Conservation (phyloP, 1,139 yeast species). For the Nakaseomyces kungkrabaensis region DNA sequence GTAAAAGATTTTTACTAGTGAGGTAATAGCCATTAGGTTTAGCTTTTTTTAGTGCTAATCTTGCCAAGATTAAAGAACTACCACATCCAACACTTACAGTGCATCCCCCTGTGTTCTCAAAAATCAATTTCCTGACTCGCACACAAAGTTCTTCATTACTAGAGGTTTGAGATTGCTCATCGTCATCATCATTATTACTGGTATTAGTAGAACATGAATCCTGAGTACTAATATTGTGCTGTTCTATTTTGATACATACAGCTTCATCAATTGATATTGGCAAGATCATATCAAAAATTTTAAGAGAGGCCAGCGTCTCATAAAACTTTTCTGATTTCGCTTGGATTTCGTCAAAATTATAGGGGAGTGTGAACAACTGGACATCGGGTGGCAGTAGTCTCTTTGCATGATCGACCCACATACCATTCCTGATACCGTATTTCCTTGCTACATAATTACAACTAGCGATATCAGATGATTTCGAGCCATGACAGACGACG, state of each 20-base stretch:
- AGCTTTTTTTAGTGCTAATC: slow-evolving; percentile 62
- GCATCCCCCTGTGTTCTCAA: slow-evolving; percentile 42
- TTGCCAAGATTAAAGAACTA: slow-evolving; percentile 63
- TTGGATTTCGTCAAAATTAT: slow-evolving; percentile 71
- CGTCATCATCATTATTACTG: slow-evolving; percentile 13
- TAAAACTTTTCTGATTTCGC: slow-evolving; percentile 47
- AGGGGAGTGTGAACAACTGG: slow-evolving; percentile 48
- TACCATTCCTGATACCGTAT: slow-evolving; percentile 71
- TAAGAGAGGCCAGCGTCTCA: slow-evolving; percentile 29
- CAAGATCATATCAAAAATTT: slow-evolving; percentile 41
- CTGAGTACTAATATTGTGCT: not conserved
- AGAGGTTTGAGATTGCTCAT: slow-evolving; percentile 4
- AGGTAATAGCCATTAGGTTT: slow-evolving; percentile 63
- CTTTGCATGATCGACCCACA: slow-evolving; percentile 72
- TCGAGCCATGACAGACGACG: slow-evolving; percentile 75
- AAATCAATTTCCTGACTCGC: slow-evolving; percentile 38
- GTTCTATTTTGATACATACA: slow-evolving; percentile 52
- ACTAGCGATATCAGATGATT: slow-evolving; percentile 67
- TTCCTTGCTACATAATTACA: slow-evolving; percentile 80
- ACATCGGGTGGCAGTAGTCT: slow-evolving; percentile 44
- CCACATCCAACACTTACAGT: slow-evolving; percentile 74
- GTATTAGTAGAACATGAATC: not conserved
- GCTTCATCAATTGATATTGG: slow-evolving; percentile 95
- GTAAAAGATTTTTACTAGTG: slow-evolving; percentile 24
- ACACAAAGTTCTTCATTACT: slow-evolving; percentile 16